Conservation (phyloP, 1,284 basidiomycete species). For the Chondrostereum purpureum region DNA sequence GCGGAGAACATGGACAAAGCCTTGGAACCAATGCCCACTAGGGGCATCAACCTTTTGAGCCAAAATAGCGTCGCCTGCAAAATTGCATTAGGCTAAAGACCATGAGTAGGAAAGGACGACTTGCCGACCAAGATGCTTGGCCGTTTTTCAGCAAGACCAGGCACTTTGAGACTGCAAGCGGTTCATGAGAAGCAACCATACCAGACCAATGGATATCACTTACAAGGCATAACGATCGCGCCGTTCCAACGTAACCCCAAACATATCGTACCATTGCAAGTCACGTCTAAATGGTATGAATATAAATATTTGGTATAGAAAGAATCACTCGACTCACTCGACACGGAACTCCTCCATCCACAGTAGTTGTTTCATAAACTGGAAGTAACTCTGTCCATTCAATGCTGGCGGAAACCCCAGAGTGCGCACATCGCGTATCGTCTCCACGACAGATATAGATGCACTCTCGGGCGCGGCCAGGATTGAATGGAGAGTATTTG, state of each 20-base stretch:
- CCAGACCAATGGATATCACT: constrained; percentile 41
- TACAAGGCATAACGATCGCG: constrained; percentile 22
- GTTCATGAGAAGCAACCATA: background rate
- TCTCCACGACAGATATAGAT: background rate
- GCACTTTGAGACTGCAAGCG: constrained; percentile 41
- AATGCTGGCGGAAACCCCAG: background rate
- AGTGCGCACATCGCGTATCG: background rate
- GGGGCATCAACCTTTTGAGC: constrained; percentile 33
- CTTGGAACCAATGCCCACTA: constrained; percentile 44
- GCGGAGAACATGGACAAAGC: constrained; percentile 47
- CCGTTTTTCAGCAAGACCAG: constrained; percentile 57
- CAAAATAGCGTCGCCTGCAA: constrained; percentile 40
- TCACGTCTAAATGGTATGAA: constrained; percentile 36
- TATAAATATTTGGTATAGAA: background rate
- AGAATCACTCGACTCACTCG: constrained; percentile 6
- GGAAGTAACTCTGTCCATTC: background rate
- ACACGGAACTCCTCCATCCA: constrained; percentile 7
- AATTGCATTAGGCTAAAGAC: no score
- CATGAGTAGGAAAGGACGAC: constrained; percentile 14
- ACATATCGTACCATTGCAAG: constrained; percentile 47
- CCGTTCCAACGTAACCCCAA: constrained; percentile 27
- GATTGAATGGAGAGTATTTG: background rate
- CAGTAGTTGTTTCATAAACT: constrained; percentile 5
- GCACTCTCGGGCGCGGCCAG: background rate
- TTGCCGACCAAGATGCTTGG: constrained; percentile 52